These are phyloP conservation scores for sweet orange (Citrus sinensis) DNA, from an alignment of 345 rosid genomes.

Conservation along the genomic window DNA sequence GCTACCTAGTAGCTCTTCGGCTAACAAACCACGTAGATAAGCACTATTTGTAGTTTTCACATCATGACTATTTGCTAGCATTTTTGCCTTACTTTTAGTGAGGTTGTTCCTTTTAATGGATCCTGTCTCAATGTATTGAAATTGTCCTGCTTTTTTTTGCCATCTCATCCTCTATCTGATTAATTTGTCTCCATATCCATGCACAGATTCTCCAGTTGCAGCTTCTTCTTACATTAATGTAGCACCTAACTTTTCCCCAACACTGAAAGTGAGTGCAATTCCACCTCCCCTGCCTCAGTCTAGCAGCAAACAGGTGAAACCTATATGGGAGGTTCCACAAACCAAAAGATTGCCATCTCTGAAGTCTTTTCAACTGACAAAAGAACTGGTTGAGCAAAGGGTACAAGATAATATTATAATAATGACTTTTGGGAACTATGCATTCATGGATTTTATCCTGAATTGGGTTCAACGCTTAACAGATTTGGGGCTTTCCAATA, in stretches of 20 bases:
- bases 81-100: background rate
- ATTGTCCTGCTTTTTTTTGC: background rate
- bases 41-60: background rate
- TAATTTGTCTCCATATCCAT: constrained; percentile 1
- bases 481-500: constrained; percentile 75
- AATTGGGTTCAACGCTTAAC: constrained; percentile 95
- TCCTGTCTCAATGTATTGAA: background rate
- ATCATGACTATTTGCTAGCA: background rate
- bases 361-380: constrained; percentile 62
- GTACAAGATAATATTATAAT: constrained; percentile 68
- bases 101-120: background rate
- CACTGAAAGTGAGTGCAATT: constrained; percentile 14
- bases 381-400: constrained; percentile 64
- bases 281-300: constrained; percentile 25
- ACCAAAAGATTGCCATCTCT: constrained; percentile 79
- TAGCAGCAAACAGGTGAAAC: constrained; percentile 27
- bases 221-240: constrained; percentile 23
- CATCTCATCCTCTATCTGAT: background rate
- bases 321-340: constrained; percentile 70
- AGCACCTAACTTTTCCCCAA: constrained; percentile 34
- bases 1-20: background rate
- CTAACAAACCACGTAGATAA: background rate
- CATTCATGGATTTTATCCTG: constrained; percentile 94
- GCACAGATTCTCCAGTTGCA: constrained; percentile 34
- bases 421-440: constrained; percentile 93